These are phyloP conservation scores for Corinectria fuckeliana DNA, from an alignment of 2,329 filamentous ascomycete species.

Conservation along the genomic window DNA sequence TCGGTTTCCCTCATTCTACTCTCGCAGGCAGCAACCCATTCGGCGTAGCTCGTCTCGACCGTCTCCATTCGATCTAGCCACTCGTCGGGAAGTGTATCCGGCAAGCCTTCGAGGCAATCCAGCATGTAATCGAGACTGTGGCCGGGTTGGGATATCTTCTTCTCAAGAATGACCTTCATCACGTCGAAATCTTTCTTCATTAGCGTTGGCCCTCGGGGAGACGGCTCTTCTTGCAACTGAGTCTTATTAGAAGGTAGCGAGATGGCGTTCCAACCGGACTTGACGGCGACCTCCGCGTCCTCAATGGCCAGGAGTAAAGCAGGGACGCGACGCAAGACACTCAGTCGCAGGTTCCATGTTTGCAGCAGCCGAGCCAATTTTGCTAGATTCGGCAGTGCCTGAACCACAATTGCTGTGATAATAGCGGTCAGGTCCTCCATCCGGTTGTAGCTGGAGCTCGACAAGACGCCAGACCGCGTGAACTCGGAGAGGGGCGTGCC, in stretches of 20 bases:
- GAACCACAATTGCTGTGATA: constrained; percentile 89
- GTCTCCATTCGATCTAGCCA: constrained; percentile 90
- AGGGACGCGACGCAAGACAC: constrained; percentile 77
- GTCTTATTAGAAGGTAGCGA: constrained; percentile 38
- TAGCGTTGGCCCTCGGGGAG: constrained; percentile 37
- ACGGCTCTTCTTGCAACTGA: constrained; percentile 21
- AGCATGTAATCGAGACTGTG: constrained; percentile 82
- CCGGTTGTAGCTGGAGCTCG: constrained; percentile 64
- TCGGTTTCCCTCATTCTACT: constrained; percentile 74
- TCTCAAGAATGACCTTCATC: constrained; percentile 69
- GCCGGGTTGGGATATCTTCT: constrained; percentile 73
- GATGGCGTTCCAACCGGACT: constrained; percentile 71
- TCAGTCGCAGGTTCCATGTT: constrained; percentile 78
- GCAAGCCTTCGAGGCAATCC: constrained; percentile 81
- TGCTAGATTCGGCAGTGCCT: constrained; percentile 82
- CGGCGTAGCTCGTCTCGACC: constrained; percentile 77
- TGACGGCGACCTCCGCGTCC: constrained; percentile 70
- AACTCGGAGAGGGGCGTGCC: constrained; percentile 45
- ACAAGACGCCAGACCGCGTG: constrained; percentile 46
- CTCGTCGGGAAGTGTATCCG: constrained; percentile 81
- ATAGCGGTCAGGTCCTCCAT: constrained; percentile 92
- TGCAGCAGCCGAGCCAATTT: constrained; percentile 75
- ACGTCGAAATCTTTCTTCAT: constrained; percentile 58
- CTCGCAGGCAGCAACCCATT: constrained; percentile 83
- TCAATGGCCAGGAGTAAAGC: constrained; percentile 69